Percentiles rank a stretch among this genome's conserved stretches.
Conservation (phyloP, 352 stramenopile genomes). For the Phytopythium oedochilum region DNA sequence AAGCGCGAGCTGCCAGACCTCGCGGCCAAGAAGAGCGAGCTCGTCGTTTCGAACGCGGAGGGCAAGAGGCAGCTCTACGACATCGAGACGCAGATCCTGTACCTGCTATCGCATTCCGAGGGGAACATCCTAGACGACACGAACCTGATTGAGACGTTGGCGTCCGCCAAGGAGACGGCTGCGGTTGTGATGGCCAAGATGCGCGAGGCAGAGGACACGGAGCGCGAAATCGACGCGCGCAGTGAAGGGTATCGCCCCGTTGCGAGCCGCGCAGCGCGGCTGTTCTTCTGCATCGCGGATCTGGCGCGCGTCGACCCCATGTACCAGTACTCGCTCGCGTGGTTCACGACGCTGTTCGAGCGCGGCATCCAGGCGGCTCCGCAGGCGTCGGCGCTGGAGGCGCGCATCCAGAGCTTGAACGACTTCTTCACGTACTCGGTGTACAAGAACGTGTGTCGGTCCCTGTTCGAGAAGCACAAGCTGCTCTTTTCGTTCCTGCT, state of each 20-base stretch:
- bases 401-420: conserved; percentile 83
- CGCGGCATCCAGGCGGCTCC: conserved; percentile 83
- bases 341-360: conserved; percentile 91
- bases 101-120: conserved; percentile 87
- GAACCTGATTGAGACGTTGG: conserved; percentile 89
- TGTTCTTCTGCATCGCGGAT: conserved; percentile 93
- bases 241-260: conserved; percentile 86
- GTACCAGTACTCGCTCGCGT: conserved; percentile 94
- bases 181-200: conserved; percentile 86
- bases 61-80: conserved; percentile 88
- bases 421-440: conserved; percentile 92
- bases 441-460: conserved; percentile 93
- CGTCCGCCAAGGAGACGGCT: conserved; percentile 76
- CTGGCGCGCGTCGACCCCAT: conserved; percentile 90
- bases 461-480: conserved; percentile 94
- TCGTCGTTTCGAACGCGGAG: conserved; percentile 87
- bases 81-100: conserved; percentile 92
- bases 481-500: conserved; percentile 93
- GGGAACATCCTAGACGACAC: conserved; percentile 93
- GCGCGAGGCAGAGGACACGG: conserved; percentile 87
- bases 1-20: conserved; percentile 89
- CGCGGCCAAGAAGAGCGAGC: conserved; percentile 87
- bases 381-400: conserved; percentile 81
- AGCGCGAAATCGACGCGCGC: conserved; percentile 87
- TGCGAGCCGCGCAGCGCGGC: conserved; percentile 83